These are phyloP conservation scores for Venturia pyrina DNA, from an alignment of 2,329 filamentous ascomycete genomes.

Conservation along the genomic window DNA sequence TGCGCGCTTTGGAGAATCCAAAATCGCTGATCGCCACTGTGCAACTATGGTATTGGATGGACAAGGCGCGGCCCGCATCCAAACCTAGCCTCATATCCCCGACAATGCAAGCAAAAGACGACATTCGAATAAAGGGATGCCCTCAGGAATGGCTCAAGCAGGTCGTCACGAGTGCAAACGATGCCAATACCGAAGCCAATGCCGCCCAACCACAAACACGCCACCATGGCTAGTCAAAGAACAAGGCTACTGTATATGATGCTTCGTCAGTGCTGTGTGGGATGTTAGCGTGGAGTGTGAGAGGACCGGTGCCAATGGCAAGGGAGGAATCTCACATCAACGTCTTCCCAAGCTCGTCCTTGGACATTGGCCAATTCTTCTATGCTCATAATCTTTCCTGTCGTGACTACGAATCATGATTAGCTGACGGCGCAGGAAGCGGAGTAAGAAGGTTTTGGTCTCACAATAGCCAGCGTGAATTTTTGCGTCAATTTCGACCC, in stretches of 20 bases:
- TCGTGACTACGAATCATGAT: constrained; percentile 49
- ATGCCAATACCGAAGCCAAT: neutral
- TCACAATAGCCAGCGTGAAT: constrained; percentile 80
- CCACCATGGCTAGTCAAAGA: constrained; percentile 2
- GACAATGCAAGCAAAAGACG: neutral
- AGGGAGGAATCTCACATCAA: constrained; percentile 34
- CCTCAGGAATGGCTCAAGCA: neutral
- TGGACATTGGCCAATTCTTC: constrained; percentile 79
- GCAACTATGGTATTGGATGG: neutral
- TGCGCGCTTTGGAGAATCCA: neutral
- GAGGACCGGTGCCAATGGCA: constrained; percentile 6
- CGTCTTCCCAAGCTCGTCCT: constrained; percentile 81
- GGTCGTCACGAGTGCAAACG: constrained; percentile 7
- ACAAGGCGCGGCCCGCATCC: constrained; percentile 8
- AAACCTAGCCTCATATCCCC: neutral
- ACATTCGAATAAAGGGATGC: neutral
- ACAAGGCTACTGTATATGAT: neutral
- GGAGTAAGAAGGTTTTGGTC: constrained; percentile 21
- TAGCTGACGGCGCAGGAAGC: constrained; percentile 3
- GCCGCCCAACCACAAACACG: neutral
- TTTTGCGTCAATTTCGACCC: constrained; percentile 98
- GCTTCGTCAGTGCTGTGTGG: constrained; percentile 6
- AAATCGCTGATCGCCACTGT: neutral
- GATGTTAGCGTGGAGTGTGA: constrained; percentile 6
- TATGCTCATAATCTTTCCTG: constrained; percentile 77